Conservation (phyloP, 257 asterid species). For the Hygrophila difformis region DNA sequence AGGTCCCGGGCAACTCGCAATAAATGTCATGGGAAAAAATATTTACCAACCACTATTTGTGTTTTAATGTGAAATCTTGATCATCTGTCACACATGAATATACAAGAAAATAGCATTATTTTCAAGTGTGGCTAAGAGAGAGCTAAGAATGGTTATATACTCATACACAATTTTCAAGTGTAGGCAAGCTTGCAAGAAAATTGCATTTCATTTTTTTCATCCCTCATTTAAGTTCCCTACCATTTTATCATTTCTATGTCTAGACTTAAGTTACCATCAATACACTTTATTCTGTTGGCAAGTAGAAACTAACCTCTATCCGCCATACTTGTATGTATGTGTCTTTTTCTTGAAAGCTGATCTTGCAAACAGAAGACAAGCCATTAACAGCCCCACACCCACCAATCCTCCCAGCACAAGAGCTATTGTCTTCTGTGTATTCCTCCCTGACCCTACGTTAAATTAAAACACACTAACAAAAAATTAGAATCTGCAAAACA, state of each 20-base stretch:
- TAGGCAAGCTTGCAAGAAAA: background rate
- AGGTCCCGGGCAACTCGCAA: no score
- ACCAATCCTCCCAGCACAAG: conserved; percentile 66
- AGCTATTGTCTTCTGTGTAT: conserved; percentile 64
- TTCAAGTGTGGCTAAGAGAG: background rate
- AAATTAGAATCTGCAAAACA: no score
- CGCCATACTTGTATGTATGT: conserved; percentile 24
- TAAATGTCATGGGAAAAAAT: no score
- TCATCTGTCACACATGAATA: background rate
- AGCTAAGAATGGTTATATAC: no score
- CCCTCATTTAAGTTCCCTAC: background rate
- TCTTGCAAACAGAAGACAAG: conserved; percentile 55
- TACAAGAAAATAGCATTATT: background rate
- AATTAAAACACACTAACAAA: conserved; percentile 9
- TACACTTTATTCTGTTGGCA: no score
- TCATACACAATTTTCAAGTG: no score
- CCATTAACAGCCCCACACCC: conserved; percentile 55
- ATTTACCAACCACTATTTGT: no score
- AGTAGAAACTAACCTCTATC: no score
- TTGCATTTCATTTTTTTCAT: background rate
- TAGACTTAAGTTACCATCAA: no score
- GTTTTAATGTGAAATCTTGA: no score
- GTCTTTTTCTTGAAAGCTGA: conserved; percentile 55
- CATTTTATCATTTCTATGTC: no score
- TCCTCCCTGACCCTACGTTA: conserved; percentile 32